Conservation (phyloP, 495 filamentous ascomycete genomes). For the Podospora pseudopauciseta region DNA sequence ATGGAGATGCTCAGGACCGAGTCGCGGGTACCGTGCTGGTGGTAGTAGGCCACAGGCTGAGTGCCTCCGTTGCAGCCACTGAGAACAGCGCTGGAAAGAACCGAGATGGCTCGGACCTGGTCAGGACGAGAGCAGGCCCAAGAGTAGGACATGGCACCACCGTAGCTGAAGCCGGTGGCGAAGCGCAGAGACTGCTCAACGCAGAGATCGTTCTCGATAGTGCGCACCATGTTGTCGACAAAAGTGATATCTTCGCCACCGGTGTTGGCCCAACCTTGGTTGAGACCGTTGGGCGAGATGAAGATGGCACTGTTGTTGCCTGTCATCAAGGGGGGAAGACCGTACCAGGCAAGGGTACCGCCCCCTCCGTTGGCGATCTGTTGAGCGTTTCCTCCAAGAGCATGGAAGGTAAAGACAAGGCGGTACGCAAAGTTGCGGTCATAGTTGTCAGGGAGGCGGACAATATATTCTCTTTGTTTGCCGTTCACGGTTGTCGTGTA, state of each 20-base stretch:
- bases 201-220: constrained; percentile 40
- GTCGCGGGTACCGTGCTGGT: constrained; percentile 41
- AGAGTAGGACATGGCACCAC: constrained; percentile 45
- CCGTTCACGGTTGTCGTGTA: constrained; percentile 27
- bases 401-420: constrained; percentile 27
- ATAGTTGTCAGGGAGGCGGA: constrained; percentile 41
- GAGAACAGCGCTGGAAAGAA: constrained; percentile 32
- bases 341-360: constrained; percentile 39
- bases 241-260: constrained; percentile 44
- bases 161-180: constrained; percentile 48
- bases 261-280: constrained; percentile 44
- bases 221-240: constrained; percentile 35
- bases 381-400: constrained; percentile 40
- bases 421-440: constrained; percentile 39
- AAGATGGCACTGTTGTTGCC: constrained; percentile 40
- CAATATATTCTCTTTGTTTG: constrained; percentile 33
- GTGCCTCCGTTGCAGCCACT: constrained; percentile 39
- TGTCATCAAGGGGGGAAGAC: constrained; percentile 36
- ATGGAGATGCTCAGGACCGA: constrained; percentile 33
- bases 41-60: constrained; percentile 43
- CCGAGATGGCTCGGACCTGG: constrained; percentile 43
- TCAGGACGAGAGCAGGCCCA: constrained; percentile 42
- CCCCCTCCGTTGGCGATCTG: constrained; percentile 37
- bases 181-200: constrained; percentile 41
- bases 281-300: constrained; percentile 42